Conservation (phyloP, 371 early-diverging fungal genomes). For the Batrachochytrium dendrobatidis region DNA sequence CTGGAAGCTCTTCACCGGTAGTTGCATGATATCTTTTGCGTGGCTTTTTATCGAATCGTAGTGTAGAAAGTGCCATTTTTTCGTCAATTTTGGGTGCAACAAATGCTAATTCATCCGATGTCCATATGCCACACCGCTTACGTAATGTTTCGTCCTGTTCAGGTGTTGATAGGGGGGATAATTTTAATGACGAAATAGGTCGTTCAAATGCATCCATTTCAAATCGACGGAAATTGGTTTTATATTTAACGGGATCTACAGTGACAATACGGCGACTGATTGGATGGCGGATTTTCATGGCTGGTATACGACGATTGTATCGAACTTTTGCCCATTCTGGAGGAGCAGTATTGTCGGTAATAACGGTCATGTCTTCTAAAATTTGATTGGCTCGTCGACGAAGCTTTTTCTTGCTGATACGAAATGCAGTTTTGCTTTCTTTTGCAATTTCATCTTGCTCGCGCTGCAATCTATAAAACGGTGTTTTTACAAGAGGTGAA, state of each 20-base stretch:
- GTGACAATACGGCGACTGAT: constrained; percentile 9
- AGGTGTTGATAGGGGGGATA: neutral
- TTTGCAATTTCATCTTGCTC: constrained; percentile 21
- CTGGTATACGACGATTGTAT: neutral
- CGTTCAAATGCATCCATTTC: constrained; percentile 19
- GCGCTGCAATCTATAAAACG: constrained; percentile 28
- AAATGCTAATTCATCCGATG: neutral
- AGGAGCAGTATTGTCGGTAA: constrained; percentile 56
- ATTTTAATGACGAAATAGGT: neutral
- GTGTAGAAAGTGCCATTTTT: no score
- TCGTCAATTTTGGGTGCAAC: no score
- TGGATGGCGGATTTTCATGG: constrained; percentile 1
- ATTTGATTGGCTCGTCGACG: constrained; percentile 23
- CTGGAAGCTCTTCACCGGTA: no score
- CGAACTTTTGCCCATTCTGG: constrained; percentile 2
- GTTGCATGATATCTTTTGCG: no score
- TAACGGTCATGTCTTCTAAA: constrained; percentile 61
- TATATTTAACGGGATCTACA: constrained; percentile 63
- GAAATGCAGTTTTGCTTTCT: constrained; percentile 9
- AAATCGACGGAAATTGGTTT: constrained; percentile 60
- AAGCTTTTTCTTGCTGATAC: constrained; percentile 23
- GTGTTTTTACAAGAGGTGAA: no score
- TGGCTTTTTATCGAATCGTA: no score
- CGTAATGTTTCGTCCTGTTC: neutral
- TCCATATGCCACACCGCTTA: constrained; percentile 2